Evolutionary conservation across 176 grass and related monocot species (phyloP), one percentile per base, ranked within the genome.

Genomic region (Rhipidocladum racemiflorum): DNA sequence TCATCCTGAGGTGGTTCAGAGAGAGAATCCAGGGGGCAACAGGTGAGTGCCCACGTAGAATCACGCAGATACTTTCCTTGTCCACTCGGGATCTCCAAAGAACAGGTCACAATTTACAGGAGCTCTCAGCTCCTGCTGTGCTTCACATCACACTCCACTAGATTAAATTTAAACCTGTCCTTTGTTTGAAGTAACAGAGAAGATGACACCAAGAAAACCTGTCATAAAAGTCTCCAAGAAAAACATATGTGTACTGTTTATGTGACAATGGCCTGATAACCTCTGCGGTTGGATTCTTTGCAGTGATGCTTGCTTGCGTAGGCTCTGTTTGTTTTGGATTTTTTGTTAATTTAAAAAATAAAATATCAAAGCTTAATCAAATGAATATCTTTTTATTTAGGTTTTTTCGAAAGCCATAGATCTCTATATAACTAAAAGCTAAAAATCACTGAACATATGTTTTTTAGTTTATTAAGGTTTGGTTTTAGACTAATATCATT

Each of bases 1-100:
- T 69, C 42, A 28, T 63, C 61, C n/a, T 68, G 67, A 7, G 45
- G 38, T 61, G 13, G 53, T 40, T 46, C 30, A 56, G 61, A 75
- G 82, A 45, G 76, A 80, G 76, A 81, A 89, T 89, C 87, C 76
- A 75, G 53, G 32, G 17, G 76, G 61, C 40, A 84, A 80, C 61
- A 46, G 9, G 24, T 3, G 20, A n/a, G 77, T 86, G 78, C 30
- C 92, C 92, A 55, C 56, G 13, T 16, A 13, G 90, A 87, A 92
- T 91, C 93, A 54, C 39, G 43, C 21, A 87, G 91, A 93, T 93
- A 85, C 93, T 91, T 96, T 86, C 83, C 88, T 73, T 89, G 67
- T 83, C 85, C 72, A 32, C 72, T 61, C 50, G 86, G 74, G 66
- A 86, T 82, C 74, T 88, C 72, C 61, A 57, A 83, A 56, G 44